Percentiles rank a stretch among this genome's conserved stretches.
phyloP scores from a whole-genome alignment of 495 filamentous ascomycete species.

The Glonium stellatum region DNA sequence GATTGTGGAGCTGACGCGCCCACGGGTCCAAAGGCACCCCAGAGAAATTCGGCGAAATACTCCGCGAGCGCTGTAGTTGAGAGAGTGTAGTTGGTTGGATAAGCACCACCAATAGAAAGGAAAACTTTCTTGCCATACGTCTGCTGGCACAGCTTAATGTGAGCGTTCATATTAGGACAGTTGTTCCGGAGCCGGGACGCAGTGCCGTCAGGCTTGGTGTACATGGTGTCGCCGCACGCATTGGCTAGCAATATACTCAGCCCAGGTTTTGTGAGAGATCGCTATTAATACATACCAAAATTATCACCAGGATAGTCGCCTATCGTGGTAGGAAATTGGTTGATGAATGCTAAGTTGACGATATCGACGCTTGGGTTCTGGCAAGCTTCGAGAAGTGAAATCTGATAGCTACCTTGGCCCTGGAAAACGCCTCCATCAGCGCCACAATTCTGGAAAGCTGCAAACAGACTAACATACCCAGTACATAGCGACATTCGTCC shows the following conservation, averaged over 20 bases:
- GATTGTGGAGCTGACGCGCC: slow-evolving; percentile 20
- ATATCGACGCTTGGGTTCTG: slow-evolving; percentile 54
- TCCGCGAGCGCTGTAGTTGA: slow-evolving; percentile 32
- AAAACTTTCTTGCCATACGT: slow-evolving; percentile 38
- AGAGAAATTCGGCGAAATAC: slow-evolving; percentile 54
- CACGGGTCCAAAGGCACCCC: slow-evolving; percentile 56
- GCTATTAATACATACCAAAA: slow-evolving; percentile 41
- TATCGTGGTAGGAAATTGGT: slow-evolving; percentile 54
- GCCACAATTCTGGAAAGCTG: not conserved
- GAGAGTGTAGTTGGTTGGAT: slow-evolving; percentile 34
- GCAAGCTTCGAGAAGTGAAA: slow-evolving; percentile 50
- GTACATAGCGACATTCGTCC: slow-evolving; percentile 47
- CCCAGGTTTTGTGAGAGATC: not conserved
- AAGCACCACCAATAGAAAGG: slow-evolving; percentile 35
- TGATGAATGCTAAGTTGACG: slow-evolving; percentile 60
- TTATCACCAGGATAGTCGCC: slow-evolving; percentile 53
- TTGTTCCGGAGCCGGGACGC: slow-evolving; percentile 28
- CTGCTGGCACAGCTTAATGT: slow-evolving; percentile 34
- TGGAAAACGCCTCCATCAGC: slow-evolving; percentile 16
- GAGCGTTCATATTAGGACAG: slow-evolving; percentile 34
- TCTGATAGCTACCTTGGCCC: slow-evolving; percentile 44
- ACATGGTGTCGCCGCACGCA: slow-evolving; percentile 45
- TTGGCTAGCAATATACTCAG: slow-evolving; percentile 36
- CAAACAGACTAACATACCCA: slow-evolving; percentile 36
- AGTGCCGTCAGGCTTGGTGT: slow-evolving; percentile 31